phyloP scores from a whole-genome alignment of 1,139 yeast species.

The Candida sanyaensis region DNA sequence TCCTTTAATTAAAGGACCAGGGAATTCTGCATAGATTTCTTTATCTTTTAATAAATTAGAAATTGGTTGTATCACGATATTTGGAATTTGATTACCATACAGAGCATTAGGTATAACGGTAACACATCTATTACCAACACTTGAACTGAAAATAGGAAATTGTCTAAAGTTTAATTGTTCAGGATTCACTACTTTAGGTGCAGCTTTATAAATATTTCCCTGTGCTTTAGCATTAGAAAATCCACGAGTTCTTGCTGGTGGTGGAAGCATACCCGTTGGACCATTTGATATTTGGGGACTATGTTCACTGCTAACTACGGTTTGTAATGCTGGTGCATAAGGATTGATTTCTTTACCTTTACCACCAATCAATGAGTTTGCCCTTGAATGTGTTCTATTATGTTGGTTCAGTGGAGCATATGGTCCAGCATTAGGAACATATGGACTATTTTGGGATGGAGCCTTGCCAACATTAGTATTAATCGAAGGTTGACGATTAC shows the following conservation, averaged over 20 bases:
- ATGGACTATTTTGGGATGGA: slow-evolving; percentile 32
- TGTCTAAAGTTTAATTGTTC: slow-evolving; percentile 52
- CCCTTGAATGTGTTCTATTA: slow-evolving; percentile 39
- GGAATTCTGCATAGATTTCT: slow-evolving; percentile 37
- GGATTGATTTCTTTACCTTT: slow-evolving; percentile 47
- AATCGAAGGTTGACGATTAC: slow-evolving; percentile 11
- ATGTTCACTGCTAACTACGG: slow-evolving; percentile 19
- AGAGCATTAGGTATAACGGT: slow-evolving; percentile 28
- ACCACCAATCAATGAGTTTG: slow-evolving; percentile 45
- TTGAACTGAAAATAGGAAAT: slow-evolving; percentile 80
- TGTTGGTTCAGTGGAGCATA: slow-evolving; percentile 44
- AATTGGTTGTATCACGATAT: slow-evolving; percentile 20
- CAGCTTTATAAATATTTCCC: slow-evolving; percentile 26
- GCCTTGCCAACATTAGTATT: slow-evolving; percentile 23
- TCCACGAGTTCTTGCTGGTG: slow-evolving; percentile 26
- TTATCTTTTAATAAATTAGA: slow-evolving; percentile 22
- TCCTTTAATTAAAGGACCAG: slow-evolving; percentile 63
- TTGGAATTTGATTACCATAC: slow-evolving; percentile 15
- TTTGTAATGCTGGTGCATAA: slow-evolving; percentile 40
- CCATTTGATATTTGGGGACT: slow-evolving; percentile 2
- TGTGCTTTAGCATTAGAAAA: slow-evolving; percentile 25
- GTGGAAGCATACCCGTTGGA: slow-evolving; percentile 11
- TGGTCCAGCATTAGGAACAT: slow-evolving; percentile 50
- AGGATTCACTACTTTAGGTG: slow-evolving; percentile 34
- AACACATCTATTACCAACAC: slow-evolving; percentile 38